phyloP scores from a whole-genome alignment of 2,329 filamentous ascomycete species.

The Aspergillus sp. region DNA sequence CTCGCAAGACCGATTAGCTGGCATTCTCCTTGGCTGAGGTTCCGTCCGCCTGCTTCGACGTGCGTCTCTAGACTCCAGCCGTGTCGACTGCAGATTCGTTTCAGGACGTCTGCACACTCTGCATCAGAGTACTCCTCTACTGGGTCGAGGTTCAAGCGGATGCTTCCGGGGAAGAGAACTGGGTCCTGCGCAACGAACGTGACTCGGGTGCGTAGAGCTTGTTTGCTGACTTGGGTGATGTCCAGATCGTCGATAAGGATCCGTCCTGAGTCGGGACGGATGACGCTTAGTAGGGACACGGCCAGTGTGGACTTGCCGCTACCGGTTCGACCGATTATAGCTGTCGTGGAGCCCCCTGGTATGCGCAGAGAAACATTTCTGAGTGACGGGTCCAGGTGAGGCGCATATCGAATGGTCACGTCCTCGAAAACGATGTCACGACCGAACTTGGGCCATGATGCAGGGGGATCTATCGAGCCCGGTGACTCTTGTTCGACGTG shows the following conservation, averaged over 20 bases:
- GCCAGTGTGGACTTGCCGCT: slow-evolving; percentile 81
- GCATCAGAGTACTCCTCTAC: slow-evolving; percentile 58
- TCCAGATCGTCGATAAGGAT: slow-evolving; percentile 65
- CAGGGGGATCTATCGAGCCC: slow-evolving; percentile 69
- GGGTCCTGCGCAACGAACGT: slow-evolving; percentile 70
- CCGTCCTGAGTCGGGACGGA: slow-evolving; percentile 55
- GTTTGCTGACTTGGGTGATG: slow-evolving; percentile 60
- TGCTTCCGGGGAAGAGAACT: slow-evolving; percentile 63
- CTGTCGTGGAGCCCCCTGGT: slow-evolving; percentile 74
- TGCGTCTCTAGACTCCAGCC: slow-evolving; percentile 58
- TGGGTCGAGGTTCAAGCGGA: slow-evolving; percentile 65
- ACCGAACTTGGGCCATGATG: slow-evolving; percentile 72
- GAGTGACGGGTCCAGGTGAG: slow-evolving; percentile 73
- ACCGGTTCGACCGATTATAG: slow-evolving; percentile 75
- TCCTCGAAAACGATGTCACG: slow-evolving; percentile 75
- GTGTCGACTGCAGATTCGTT: slow-evolving; percentile 57
- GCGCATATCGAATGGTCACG: slow-evolving; percentile 77
- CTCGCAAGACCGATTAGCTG: slow-evolving; percentile 66
- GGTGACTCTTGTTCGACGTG: slow-evolving; percentile 73
- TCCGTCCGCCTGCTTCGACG: slow-evolving; percentile 63
- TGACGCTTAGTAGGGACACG: slow-evolving; percentile 59
- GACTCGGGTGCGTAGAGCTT: slow-evolving; percentile 62
- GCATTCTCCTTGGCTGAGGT: slow-evolving; percentile 65
- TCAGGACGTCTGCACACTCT: slow-evolving; percentile 56
- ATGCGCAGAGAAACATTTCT: slow-evolving; percentile 70